A percentile compares a stretch with the other conserved stretches of the same genome.
phyloP scores from a whole-genome alignment of 2,329 filamentous ascomycete species.

The Penicillium sp. region DNA sequence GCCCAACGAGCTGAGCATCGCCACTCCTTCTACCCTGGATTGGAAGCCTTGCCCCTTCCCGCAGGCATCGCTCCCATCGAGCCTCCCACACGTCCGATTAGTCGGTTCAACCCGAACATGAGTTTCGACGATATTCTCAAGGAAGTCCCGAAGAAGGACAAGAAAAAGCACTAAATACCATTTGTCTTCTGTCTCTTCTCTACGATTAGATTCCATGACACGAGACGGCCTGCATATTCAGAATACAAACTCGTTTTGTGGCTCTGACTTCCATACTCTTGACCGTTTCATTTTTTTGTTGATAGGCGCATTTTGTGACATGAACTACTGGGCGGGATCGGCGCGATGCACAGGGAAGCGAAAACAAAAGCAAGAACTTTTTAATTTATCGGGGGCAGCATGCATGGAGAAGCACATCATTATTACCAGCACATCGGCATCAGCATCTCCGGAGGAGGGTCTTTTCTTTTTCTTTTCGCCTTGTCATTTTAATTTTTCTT shows the following conservation, averaged over 20 bases:
- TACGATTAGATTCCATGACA: conserved; percentile 7
- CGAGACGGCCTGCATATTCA: not conserved
- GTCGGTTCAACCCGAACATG: conserved; percentile 47
- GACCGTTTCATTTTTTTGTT: conserved; percentile 13
- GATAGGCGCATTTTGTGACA: conserved; percentile 23
- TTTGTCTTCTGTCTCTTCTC: conserved; percentile 5
- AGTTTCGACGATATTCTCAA: conserved; percentile 50
- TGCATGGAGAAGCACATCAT: conserved; percentile 18
- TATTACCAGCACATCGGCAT: conserved; percentile 27
- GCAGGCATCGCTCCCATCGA: conserved; percentile 43
- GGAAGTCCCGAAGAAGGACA: conserved; percentile 38
- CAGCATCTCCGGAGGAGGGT: conserved; percentile 16
- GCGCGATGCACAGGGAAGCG: conserved; percentile 23
- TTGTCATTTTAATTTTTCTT: conserved; percentile 12
- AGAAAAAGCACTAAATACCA: conserved; percentile 31
- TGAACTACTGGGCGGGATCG: conserved; percentile 1
- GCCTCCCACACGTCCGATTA: conserved; percentile 38
- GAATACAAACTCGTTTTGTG: not conserved
- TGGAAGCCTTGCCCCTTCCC: conserved; percentile 46
- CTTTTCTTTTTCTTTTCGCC: conserved; percentile 11
- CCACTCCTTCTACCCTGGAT: conserved; percentile 43
- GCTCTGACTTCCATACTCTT: not conserved
- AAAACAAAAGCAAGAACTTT: conserved; percentile 15
- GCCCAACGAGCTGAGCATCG: conserved; percentile 37
- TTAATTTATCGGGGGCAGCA: conserved; percentile 16